Evolutionary conservation across 805 yeast genomes (phyloP).

Genomic region (Yarrowia yakushimensis): DNA sequence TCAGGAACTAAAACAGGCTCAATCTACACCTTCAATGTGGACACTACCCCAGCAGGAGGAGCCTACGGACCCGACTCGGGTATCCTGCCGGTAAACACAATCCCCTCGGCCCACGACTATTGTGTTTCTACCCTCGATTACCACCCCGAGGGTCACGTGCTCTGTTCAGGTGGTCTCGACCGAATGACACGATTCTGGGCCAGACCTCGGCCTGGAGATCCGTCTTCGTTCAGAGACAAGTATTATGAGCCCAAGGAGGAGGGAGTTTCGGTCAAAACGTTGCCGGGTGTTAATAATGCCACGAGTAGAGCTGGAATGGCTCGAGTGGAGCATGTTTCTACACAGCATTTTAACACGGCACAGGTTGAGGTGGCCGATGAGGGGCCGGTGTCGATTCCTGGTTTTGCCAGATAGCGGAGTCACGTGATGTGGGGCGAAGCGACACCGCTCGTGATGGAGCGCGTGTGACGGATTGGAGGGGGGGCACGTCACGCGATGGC

Average conservation of each 20-base stretch:
- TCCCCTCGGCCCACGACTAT: conserved; percentile 93
- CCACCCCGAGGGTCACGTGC: conserved; percentile 89
- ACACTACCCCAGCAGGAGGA: conserved; percentile 35
- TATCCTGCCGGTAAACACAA: conserved; percentile 40
- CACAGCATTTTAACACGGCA: conserved; percentile 11
- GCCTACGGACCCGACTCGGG: conserved; percentile 35
- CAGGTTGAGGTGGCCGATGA: conserved; percentile 2
- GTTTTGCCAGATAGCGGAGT: not conserved
- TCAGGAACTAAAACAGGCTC: conserved; percentile 91
- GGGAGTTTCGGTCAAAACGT: conserved; percentile 26
- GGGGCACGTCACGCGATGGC: no score
- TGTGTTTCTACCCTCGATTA: conserved; percentile 86
- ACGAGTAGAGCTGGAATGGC: conserved; percentile 15
- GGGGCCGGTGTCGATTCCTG: conserved; percentile 3
- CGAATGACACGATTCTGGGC: conserved; percentile 93
- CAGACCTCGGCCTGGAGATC: conserved; percentile 86
- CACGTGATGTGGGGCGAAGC: no score
- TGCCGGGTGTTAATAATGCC: conserved; percentile 23
- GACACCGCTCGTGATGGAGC: no score
- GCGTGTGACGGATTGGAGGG: no score
- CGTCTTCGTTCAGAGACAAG: conserved; percentile 73
- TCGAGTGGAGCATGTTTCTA: conserved; percentile 9
- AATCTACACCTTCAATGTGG: conserved; percentile 69
- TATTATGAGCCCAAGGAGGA: conserved; percentile 59
- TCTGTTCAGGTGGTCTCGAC: conserved; percentile 92